Evolutionary conservation across 805 yeast species (phyloP).

Genomic region (Cyberlindnera mrakii): DNA sequence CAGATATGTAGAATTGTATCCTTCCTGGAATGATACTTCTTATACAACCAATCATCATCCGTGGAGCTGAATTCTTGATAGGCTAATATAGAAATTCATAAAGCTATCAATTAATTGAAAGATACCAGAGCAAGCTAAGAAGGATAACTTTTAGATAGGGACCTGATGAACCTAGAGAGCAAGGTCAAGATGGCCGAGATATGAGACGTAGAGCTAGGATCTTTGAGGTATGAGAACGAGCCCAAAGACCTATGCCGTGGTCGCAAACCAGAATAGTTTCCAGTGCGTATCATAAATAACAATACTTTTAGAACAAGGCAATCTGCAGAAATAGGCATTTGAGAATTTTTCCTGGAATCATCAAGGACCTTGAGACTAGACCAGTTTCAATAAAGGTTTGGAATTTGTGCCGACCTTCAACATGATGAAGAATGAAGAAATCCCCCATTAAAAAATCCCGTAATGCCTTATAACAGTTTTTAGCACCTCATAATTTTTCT

Average conservation of each 20-base stretch:
- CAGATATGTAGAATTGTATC: constrained; percentile 4
- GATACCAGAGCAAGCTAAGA: constrained; percentile 74
- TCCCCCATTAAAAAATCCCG: no score
- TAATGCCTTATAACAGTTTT: no score
- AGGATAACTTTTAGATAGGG: constrained; percentile 68
- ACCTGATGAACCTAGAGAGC: constrained; percentile 73
- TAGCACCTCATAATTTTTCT: no score
- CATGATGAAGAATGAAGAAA: no score
- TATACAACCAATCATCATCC: constrained; percentile 80
- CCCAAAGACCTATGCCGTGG: constrained; percentile 99
- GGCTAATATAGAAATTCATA: constrained; percentile 59
- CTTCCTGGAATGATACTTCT: constrained; percentile 11
- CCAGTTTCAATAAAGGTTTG: no score
- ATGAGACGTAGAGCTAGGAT: constrained; percentile 64
- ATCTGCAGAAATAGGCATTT: constrained; percentile 91
- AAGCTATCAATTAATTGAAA: constrained; percentile 71
- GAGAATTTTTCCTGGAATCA: no score
- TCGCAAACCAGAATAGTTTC: constrained; percentile 94
- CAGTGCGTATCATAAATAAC: constrained; percentile 77
- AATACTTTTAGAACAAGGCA: constrained; percentile 96
- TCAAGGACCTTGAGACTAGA: constrained; percentile 52
- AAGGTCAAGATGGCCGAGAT: constrained; percentile 59
- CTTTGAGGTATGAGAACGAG: constrained; percentile 78
- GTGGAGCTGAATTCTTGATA: constrained; percentile 75
- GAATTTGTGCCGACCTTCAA: no score